Conservation (phyloP, 1,139 yeast species). For the Nakaseomyces nivariensis region DNA sequence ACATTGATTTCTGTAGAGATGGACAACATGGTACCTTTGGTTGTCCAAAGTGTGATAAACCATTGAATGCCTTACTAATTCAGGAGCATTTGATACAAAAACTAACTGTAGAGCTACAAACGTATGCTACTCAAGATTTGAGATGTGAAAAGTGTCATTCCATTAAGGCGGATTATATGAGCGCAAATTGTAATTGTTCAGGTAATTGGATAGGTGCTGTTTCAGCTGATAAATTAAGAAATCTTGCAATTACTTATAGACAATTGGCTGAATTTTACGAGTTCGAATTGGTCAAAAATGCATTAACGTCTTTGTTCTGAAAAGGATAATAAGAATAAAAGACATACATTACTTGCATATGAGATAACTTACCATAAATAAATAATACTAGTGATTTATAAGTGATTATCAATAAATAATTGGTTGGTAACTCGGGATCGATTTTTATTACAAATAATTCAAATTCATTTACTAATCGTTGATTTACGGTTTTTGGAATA, state of each 20-base stretch:
- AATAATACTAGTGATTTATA: no score
- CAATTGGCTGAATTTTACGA: slow-evolving; percentile 55
- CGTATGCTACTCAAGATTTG: slow-evolving; percentile 70
- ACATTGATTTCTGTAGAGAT: slow-evolving; percentile 75
- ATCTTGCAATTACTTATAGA: slow-evolving; percentile 40
- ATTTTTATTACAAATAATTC: no score
- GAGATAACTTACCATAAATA: no score
- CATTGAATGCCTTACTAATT: slow-evolving; percentile 55
- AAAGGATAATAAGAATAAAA: neutral
- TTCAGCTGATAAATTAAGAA: slow-evolving; percentile 36
- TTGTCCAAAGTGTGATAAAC: slow-evolving; percentile 60
- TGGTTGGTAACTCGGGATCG: no score
- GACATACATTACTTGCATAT: neutral
- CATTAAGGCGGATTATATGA: slow-evolving; percentile 59
- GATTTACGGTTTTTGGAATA: no score
- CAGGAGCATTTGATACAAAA: slow-evolving; percentile 74
- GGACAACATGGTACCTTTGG: slow-evolving; percentile 40
- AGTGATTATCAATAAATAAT: no score
- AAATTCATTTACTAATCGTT: no score
- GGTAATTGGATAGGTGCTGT: slow-evolving; percentile 71
- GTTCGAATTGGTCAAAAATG: slow-evolving; percentile 46
- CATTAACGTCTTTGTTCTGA: slow-evolving; percentile 25
- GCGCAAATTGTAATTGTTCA: slow-evolving; percentile 75
- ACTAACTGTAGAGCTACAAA: slow-evolving; percentile 44
- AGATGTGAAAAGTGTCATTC: slow-evolving; percentile 68